These are phyloP conservation scores for Trypanosoma congolense DNA, from an alignment of 208 protist species.

Conservation along the genomic window DNA sequence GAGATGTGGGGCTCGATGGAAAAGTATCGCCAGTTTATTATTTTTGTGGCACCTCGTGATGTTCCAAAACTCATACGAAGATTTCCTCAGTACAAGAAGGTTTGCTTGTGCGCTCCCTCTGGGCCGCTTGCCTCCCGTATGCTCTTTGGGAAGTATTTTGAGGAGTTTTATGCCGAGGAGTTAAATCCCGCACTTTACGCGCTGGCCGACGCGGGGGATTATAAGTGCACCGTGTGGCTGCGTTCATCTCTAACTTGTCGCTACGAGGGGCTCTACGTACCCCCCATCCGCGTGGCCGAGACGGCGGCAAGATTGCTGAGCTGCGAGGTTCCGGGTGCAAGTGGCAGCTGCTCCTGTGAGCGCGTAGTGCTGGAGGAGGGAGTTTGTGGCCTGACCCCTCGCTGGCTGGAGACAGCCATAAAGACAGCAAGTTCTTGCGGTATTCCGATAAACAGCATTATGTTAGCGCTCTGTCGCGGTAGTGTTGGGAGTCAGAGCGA, in stretches of 20 bases:
- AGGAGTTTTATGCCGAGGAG: conserved; percentile 38
- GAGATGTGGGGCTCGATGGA: conserved; percentile 24
- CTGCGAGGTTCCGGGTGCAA: not conserved
- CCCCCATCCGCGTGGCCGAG: conserved; percentile 63
- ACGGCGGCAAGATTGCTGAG: conserved; percentile 45
- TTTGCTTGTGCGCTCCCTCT: conserved; percentile 70
- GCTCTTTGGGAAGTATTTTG: conserved; percentile 36
- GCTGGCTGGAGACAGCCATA: conserved; percentile 73
- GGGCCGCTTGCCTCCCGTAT: conserved; percentile 59
- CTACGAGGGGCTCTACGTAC: conserved; percentile 72
- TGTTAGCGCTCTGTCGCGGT: conserved; percentile 38
- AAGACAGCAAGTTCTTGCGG: conserved; percentile 73
- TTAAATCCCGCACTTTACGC: conserved; percentile 23
- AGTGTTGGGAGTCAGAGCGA: conserved; percentile 3
- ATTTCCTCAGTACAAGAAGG: conserved; percentile 25
- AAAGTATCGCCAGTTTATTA: conserved; percentile 20
- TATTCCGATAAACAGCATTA: conserved; percentile 30
- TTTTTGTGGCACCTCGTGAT: conserved; percentile 15
- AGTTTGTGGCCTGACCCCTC: conserved; percentile 39
- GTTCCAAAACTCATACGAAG: conserved; percentile 14
- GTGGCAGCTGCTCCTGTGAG: conserved; percentile 5
- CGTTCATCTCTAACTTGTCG: conserved; percentile 70
- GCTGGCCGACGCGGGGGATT: conserved; percentile 7
- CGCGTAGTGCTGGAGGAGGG: conserved; percentile 64
- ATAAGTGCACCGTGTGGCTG: conserved; percentile 72